Evolutionary conservation across 1,139 yeast genomes (phyloP), one percentile per base, ranked within the genome.

Genomic region (Kodamaea ohmeri): DNA sequence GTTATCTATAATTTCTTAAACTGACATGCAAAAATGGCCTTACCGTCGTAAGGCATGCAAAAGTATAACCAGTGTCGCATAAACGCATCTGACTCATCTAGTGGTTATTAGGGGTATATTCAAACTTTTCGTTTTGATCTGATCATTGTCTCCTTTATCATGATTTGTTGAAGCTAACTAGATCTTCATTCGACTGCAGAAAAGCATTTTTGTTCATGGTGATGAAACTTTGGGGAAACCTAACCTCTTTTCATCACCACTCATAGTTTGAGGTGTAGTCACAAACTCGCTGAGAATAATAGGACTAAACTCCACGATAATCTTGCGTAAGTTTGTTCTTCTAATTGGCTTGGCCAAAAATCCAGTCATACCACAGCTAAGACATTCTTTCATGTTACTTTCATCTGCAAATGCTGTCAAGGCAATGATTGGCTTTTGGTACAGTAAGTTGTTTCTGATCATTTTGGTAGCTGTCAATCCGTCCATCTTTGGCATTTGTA

Each of bases 331-430:
- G 47, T 82, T 78, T 11, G 76, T 68, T 54, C 96, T 71, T 57
- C 85, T 74, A 19, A 90, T 82, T 0, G 98, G 98, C 54, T 90
- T 90, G 4, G 95, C 75, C 44, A 92, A 71, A 55, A 90, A 86
- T 5, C 90, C 95, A 49, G 83, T 74, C 95, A 90, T 88, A 3
- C 97, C 97, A 19, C 83, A 78, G 25, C 75, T 82, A 42, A 82
- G 56, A 60, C 97, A 90, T 46, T 76, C 89, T 46, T 77, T 77
- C 36, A 80, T 84, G 49, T 87, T 89, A 38, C 87, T 81, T 48
- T 84, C 88, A 61, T 89, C 97, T 0, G 96, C 95, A 67, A 83
- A 88, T 2, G 97, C 97, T 0, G 97, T 92, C 43, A 92, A 67
- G 0, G 97, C 97, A 36, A 92, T 89, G 42, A 92, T 89, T 0